Conservation (phyloP, 78 protist species). For the Dictyostelium intermedium region DNA sequence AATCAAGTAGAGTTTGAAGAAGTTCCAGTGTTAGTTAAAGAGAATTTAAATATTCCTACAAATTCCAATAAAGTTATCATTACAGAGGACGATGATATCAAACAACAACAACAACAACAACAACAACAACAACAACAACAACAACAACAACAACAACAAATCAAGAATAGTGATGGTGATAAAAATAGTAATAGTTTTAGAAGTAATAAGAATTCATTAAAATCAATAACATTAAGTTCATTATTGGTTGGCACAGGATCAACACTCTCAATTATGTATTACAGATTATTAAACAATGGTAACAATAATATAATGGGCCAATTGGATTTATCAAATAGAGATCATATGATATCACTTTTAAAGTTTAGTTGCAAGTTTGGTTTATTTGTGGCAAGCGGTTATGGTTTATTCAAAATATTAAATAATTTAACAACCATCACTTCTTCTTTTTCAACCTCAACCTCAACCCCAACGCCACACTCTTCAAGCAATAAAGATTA, state of each 20-base stretch:
- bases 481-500: too few relatives aligned
- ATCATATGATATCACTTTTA: constrained; percentile 7
- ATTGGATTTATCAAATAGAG: background rate
- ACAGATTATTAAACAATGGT: background rate
- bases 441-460: background rate
- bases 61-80: background rate
- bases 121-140: background rate
- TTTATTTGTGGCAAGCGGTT: constrained; percentile 8
- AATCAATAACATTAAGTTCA: constrained; percentile 13
- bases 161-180: background rate
- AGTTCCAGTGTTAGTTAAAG: background rate
- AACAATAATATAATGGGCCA: background rate
- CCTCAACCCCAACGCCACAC: background rate
- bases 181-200: background rate
- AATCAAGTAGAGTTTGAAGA: background rate
- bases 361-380: constrained; percentile 36
- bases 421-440: background rate
- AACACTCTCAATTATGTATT: constrained; percentile 18
- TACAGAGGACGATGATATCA: background rate
- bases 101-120: background rate
- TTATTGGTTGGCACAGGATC: constrained; percentile 12
- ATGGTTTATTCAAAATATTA: constrained; percentile 10
- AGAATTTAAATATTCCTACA: background rate
- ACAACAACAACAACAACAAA: background rate
- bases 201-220: background rate